Base-by-base conservation (phyloP, 73 alveolate species). In the Diophrys sp. region DNA sequence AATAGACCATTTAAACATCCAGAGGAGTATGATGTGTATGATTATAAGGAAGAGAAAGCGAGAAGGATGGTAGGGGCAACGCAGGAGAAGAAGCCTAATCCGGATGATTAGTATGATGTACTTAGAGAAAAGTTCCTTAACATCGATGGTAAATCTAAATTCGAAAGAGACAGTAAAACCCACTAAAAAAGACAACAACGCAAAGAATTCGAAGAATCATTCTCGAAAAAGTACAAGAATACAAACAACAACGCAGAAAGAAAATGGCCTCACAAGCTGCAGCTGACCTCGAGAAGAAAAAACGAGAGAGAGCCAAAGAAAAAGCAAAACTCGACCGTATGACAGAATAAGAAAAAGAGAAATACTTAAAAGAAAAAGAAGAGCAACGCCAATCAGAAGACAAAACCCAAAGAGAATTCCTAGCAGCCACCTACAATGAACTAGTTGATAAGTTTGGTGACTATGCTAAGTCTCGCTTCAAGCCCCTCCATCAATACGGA, bases 1-100 rank as follows among this genome's bases (percentile, higher is more conserved):
- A 95, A 93, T 78, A 85, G 93, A 80, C 84, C 91, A 24, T 96
- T 96, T 73, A 93, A 91, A 84, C 91, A 85, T 76, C 99, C 99
- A 5, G 96, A 92, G 75, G 99, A 96, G 78, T 96, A 96, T 84
- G 99, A 96, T 25, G 83, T 86, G 14, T 91, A 91, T 72, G 99
- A 95, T 80, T 93, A 88, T 70, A 97, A 95, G 68, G 98, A 96
- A 73, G 98, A 94, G 78, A 82, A 83, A 26, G 84, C 77, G 68
- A 79, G 91, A 28, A 89, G 91, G 78, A 79, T 88, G 74, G 77
- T 90, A 55, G 87, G 83, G 84, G 76, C 78, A 77, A 74, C 81
- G 78, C 87, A 91, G 23, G 74, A 68, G 85, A 83, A 83, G 83
- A 54, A 74, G 55, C 66, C 32, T 32, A 71, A 77, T 83, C 69